Base-by-base conservation (phyloP, 177 flowering plant genomes). In the Tripterygium wilfordii region DNA sequence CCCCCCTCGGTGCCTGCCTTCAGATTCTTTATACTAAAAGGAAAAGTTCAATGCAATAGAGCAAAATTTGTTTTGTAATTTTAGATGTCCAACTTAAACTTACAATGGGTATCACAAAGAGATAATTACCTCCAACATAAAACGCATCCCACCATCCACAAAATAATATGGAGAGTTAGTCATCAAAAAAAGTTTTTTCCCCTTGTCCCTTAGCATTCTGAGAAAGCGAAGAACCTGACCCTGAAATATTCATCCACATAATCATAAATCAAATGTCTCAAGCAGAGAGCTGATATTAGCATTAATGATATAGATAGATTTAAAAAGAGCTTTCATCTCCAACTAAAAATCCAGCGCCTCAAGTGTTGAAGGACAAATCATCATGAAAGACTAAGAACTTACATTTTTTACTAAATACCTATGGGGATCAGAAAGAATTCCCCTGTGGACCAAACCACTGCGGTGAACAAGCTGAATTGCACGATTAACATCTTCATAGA, bases 81-180 rank as follows among this genome's bases (percentile, higher is more conserved):
- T n/a, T n/a, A n/a, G n/a, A n/a, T n/a, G n/a, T n/a, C n/a, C n/a
- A n/a, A n/a, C n/a, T n/a, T n/a, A n/a, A n/a, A n/a, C n/a, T n/a
- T n/a, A n/a, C n/a, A n/a, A n/a, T n/a, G n/a, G n/a, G n/a, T n/a
- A n/a, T n/a, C n/a, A n/a, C n/a, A n/a, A n/a, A n/a, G 3, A 42
- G 30, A 23, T 42, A 51, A 43, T 53, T 59, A 92, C 98, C 98
- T 85, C 90, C 63, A 92, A 62, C 80, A 92, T 65, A 70, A 64
- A 92, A 49, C 70, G 77, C 98, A 92, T 88, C 52, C 98, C 98
- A 24, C 98, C 96, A 76, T 92, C 96, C 52, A 92, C 98, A 80
- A 92, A 92, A 69, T 83, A 69, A 64, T 65, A 88, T 5, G 98
- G 98, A 42, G 95, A 88, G 67, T 92, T 92, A 7, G 96, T 92